Evolutionary conservation across 352 stramenopile species (phyloP), one percentile per base, ranked within the genome.

Genomic region (Poterioochromonas sp.): DNA sequence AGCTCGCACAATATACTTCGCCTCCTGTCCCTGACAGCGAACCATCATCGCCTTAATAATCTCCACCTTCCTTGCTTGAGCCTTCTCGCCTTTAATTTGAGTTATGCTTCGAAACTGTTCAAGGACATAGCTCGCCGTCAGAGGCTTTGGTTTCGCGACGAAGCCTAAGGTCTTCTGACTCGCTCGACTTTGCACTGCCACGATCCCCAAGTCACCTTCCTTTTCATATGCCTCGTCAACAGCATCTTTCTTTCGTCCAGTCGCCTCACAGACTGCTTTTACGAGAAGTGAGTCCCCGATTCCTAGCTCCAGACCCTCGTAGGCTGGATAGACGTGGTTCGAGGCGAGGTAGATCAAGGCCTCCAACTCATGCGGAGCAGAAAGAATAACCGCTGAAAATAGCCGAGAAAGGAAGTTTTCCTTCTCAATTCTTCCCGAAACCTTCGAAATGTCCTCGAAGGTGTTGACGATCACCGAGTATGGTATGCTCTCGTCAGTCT

Each of bases 1-100:
- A 20, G 94, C 93, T 40, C 96, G 91, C 58, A 99, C 97, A 54
- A 99, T 95, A 86, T 97, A 99, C 84, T 98, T 98, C 60, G 94
- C 90, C 81, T 97, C 92, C 1, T 83, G 78, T 2, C 83, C 85
- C 58, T 90, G 84, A 76, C 82, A 80, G 15, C 91, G 90, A 29
- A 98, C 91, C 20, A 99, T 85, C 58, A 99, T 84, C 18, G 88
- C 87, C 83, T 98, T 96, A 83, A 99, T 99, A 65, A 96, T 92
- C 49, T 91, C 92, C 51, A 96, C 92, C 83, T 99, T 99, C 53
- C 90, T 89, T 82, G 97, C 93, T 84, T 98, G 92, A 44, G 92
- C 97, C 77, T 97, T 93, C 79, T 89, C 95, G 60, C 95, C 95
- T 26, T 90, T 93, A 83, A 96, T 97, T 76, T 89, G 90, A 49